Base-by-base conservation (phyloP, 2,329 filamentous ascomycete genomes). In the Aspergillus fumigatiaffinis region DNA sequence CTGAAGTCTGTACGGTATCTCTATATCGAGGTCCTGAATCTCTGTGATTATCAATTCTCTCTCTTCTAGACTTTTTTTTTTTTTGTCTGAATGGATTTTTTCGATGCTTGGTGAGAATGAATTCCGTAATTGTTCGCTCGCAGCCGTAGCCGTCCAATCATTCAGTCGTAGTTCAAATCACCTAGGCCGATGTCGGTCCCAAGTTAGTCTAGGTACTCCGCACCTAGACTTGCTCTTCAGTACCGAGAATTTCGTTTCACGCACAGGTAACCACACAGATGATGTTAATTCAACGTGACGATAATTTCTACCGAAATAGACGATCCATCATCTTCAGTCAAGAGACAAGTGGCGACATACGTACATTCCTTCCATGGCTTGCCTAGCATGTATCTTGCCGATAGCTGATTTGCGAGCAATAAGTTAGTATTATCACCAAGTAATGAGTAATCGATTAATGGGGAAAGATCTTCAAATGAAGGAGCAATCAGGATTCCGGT, bases 401-500 rank as follows among this genome's bases (percentile, higher is more conserved):
- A 46, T 48, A 53, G n/a, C 20, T 29, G 29, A 49, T 41, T 25
- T 9, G 38, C 29, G n/a, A 53, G 5, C n/a, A 23, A 17, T 51
- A n/a, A n/a, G n/a, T n/a, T n/a, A 9, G 25, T 51, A 32, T 20
- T 32, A 32, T 8, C 25, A 42, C 42, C 47, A 56, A 61, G 59
- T 59, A 58, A 60, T 58, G 55, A 25, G 42, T 55, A 62, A 56
- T 55, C 54, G n/a, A n/a, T n/a, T n/a, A 53, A 52, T 56, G 60
- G 59, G 56, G 57, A 58, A 65, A 53, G 46, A 57, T 59, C 47
- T 48, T 52, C 51, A 42, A 49, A 14, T 41, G 59, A 52, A 58
- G 55, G 32, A 53, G 58, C 59, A 62, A 60, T 60, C 59, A 59
- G 53, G 52, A 53, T 58, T 56, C 52, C 54, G 60, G 56, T 59